Percentiles rank a stretch among this genome's conserved stretches.
These are phyloP conservation scores for Albifimbria verrucaria DNA, from an alignment of 2,329 filamentous ascomycete genomes.

Conservation along the genomic window DNA sequence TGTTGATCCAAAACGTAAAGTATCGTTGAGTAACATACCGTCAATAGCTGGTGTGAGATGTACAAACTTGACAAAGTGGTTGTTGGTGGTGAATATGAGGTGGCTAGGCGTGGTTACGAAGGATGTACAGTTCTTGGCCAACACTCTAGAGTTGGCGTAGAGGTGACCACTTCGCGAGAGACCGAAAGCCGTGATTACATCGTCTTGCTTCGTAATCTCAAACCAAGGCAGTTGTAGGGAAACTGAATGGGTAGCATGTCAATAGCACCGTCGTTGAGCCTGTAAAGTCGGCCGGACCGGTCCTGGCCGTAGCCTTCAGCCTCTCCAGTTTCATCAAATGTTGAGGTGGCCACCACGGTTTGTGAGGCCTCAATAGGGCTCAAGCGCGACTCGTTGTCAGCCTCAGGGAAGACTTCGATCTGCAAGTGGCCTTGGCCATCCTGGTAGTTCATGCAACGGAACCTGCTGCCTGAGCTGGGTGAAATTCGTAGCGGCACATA, in stretches of 20 bases:
- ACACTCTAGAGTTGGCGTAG: slow-evolving; percentile 69
- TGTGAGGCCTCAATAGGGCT: slow-evolving; percentile 15
- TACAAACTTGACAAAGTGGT: slow-evolving; percentile 91
- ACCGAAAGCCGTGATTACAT: slow-evolving; percentile 50
- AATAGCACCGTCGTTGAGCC: slow-evolving; percentile 27
- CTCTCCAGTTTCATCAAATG: slow-evolving; percentile 24
- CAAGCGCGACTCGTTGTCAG: slow-evolving; percentile 12
- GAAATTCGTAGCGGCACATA: slow-evolving; percentile 29
- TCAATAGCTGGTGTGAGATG: slow-evolving; percentile 64
- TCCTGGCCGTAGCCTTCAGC: slow-evolving; percentile 43
- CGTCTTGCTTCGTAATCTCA: slow-evolving; percentile 41
- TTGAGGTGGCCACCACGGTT: slow-evolving; percentile 25
- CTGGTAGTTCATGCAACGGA: slow-evolving; percentile 28
- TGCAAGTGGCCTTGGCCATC: slow-evolving; percentile 21
- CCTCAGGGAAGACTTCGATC: slow-evolving; percentile 13
- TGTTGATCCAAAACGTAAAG: no score
- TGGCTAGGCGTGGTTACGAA: slow-evolving; percentile 79
- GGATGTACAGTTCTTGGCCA: slow-evolving; percentile 88
- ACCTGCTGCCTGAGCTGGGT: slow-evolving; percentile 21
- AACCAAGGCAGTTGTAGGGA: slow-evolving; percentile 50
- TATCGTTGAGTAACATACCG: slow-evolving; percentile 42
- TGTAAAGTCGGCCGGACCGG: slow-evolving; percentile 40
- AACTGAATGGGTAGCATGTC: slow-evolving; percentile 37
- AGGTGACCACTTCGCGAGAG: slow-evolving; percentile 74
- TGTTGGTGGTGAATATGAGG: slow-evolving; percentile 87